Conservation (phyloP, 164 flowering plant genomes). For the grape (Vitis vinifera) region ASM3070453v1 NC_081821.1:9018001-9018500, state of each 20-base stretch:
- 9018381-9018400: neutral
- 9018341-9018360: neutral
- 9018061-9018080: conserved; percentile 2
- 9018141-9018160: conserved; percentile 98
- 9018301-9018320: neutral
- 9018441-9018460: too few relatives aligned
- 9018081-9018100: conserved; percentile 79
- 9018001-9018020: conserved; percentile 53
- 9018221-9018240: neutral
- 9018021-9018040: neutral
- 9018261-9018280: conserved; percentile 1
- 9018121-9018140: conserved; percentile 96
- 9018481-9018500: too few relatives aligned
- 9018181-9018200: conserved; percentile 42
- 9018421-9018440: too few relatives aligned
- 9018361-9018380: neutral
- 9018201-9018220: neutral
- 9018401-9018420: too few relatives aligned
- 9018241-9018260: neutral
- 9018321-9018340: neutral
- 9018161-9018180: conserved; percentile 96
- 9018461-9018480: too few relatives aligned
- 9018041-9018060: conserved; percentile 2
- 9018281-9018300: neutral
- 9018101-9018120: conserved; percentile 97